Conservation (phyloP, 2,329 filamentous ascomycete species). For the Aspergillus hiratsukae region DNA sequence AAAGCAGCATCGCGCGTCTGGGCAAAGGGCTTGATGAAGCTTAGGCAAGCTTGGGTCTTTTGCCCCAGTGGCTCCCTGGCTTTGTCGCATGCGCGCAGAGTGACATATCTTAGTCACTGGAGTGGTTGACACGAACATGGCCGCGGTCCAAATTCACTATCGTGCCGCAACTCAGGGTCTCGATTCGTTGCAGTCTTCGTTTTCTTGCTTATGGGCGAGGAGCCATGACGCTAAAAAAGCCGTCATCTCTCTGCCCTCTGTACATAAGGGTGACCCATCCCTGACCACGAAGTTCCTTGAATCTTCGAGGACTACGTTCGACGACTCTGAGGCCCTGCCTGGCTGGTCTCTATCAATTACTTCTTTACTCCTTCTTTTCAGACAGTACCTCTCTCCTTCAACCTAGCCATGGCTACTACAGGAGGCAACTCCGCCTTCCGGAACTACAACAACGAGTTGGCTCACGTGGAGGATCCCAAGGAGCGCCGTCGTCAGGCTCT, state of each 20-base stretch:
- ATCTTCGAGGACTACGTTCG: neutral
- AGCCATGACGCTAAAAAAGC: neutral
- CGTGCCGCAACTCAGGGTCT: neutral
- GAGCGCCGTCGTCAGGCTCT: conserved; percentile 75
- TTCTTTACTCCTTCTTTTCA: neutral
- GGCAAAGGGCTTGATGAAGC: neutral
- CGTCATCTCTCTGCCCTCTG: neutral
- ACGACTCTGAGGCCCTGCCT: neutral
- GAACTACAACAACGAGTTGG: conserved; percentile 33
- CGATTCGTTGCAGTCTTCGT: neutral
- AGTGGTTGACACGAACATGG: neutral
- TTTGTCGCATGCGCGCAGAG: neutral
- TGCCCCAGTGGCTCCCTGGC: neutral
- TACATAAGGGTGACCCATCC: neutral
- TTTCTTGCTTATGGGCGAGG: neutral
- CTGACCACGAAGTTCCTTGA: neutral
- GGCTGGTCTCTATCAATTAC: neutral
- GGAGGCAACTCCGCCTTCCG: conserved; percentile 61
- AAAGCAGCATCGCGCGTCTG: neutral
- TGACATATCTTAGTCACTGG: neutral
- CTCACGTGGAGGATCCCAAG: conserved; percentile 55
- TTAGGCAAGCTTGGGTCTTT: neutral
- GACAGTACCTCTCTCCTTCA: neutral
- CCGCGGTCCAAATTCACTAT: neutral
- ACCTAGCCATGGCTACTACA: neutral